Conservation (phyloP, 345 rosid species). For the Populus davidiana region DNA sequence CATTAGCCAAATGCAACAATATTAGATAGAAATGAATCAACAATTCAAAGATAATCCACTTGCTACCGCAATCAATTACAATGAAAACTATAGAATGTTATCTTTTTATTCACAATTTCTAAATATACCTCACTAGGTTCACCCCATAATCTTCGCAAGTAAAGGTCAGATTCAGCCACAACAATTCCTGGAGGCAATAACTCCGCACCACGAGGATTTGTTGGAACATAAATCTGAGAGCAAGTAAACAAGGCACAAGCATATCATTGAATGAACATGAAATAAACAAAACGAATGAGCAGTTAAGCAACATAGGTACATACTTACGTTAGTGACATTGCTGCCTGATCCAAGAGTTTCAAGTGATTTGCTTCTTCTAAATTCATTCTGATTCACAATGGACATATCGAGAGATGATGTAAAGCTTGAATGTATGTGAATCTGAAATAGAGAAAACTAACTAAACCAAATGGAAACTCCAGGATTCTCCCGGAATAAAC, state of each 20-base stretch:
- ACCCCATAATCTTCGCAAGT: conserved; percentile 92
- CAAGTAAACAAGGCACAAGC: conserved; percentile 13
- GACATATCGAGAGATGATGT: conserved; percentile 45
- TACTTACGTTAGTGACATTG: conserved; percentile 45
- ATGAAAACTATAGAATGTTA: not conserved
- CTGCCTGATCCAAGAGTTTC: conserved; percentile 32
- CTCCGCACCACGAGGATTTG: conserved; percentile 96
- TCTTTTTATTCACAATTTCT: not conserved
- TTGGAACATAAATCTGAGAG: conserved; percentile 69
- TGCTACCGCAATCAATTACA: not conserved
- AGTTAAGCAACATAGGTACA: not conserved
- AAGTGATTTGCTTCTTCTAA: conserved; percentile 33
- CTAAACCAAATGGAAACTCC: conserved; percentile 17
- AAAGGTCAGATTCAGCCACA: conserved; percentile 72
- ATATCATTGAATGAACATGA: not conserved
- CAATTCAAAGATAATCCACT: not conserved
- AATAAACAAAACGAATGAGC: not conserved
- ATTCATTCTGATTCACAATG: conserved; percentile 30
- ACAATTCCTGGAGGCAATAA: conserved; percentile 82
- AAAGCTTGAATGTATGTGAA: conserved; percentile 57
- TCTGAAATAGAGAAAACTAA: conserved; percentile 43
- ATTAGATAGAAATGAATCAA: not conserved
- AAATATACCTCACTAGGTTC: conserved; percentile 81
- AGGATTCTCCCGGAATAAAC: not conserved
- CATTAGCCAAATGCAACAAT: not conserved